Evolutionary conservation across 2,329 filamentous ascomycete genomes (phyloP), one percentile per base, ranked within the genome.

Genomic region (Cladophialophora chaetospira): DNA sequence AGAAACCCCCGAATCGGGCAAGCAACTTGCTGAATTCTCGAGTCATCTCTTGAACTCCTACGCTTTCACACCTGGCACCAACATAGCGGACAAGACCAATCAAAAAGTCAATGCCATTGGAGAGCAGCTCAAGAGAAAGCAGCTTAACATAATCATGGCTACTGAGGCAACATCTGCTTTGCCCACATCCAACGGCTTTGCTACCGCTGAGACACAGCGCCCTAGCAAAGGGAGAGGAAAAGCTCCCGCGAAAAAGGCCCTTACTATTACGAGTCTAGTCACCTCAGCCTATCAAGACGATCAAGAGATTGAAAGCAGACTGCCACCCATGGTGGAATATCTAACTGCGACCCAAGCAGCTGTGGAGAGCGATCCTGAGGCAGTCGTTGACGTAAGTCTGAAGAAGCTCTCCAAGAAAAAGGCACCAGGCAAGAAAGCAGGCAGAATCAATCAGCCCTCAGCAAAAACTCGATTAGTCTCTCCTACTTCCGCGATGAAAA

Each of bases 201-300:
- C 23, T 28, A 11, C 4, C 3, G 51, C 57, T 49, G 31, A 50
- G 3, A 46, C 5, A 21, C 59, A 53, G 26, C 25, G 19, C 17
- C 28, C 9, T 2, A 43, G 25, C 13, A 55, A 25, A 23, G 53
- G 50, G 44, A 59, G 82, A 67, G 68, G 72, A 19, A 87, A 84
- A 63, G 75, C 77, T 4, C 73, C 79, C 3, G 85, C 83, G 70
- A 91, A 88, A 72, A 92, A 88, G 70, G 73, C 85, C 0, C 84
- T 84, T 36, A 95, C 90, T 0, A 86, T 96, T 55, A 96, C 91
- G 0, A 88, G 85, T 36, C 74, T 89, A 47, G 88, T 89, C 9
- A 93, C 86, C 1, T 86, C 88, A 10, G 83, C 84, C 3, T 94
- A 92, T 67, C 70, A 74, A 21, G 68, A 73, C 2, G 68, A 71